phyloP scores from a whole-genome alignment of 257 asterid genomes.

The Solanum dulcamara region DNA sequence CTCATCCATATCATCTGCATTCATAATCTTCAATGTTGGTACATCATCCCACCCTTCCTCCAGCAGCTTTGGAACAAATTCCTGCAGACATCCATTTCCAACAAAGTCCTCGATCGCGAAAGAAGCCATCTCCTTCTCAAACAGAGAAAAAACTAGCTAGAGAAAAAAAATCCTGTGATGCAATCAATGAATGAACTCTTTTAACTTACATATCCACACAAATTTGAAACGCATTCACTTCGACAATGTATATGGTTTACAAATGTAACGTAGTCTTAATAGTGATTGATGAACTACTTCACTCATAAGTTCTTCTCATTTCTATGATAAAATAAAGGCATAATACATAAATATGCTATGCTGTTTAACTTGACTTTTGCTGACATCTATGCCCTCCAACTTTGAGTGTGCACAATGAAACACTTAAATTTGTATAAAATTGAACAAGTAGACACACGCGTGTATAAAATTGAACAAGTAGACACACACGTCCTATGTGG shows the following conservation, averaged over 20 bases:
- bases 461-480: no score
- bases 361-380: no score
- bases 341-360: no score
- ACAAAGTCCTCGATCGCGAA: slow-evolving; percentile 64
- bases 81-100: slow-evolving; percentile 61
- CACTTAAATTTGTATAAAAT: no score
- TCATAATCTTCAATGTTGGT: slow-evolving; percentile 75
- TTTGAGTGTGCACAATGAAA: no score
- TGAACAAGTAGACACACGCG: no score
- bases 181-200: not conserved
- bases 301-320: not conserved
- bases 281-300: not conserved
- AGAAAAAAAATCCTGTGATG: not conserved
- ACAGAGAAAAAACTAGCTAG: not conserved
- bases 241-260: not conserved
- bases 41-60: slow-evolving; percentile 94
- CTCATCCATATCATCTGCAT: slow-evolving; percentile 52
- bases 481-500: no score
- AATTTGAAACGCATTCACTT: not conserved
- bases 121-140: slow-evolving; percentile 46
- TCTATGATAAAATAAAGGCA: not conserved
- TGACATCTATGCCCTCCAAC: no score
- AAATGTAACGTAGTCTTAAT: not conserved
- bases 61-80: slow-evolving; percentile 42
- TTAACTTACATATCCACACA: not conserved